Evolutionary conservation across 2,329 filamentous ascomycete species (phyloP), one percentile per base, ranked within the genome.

Genomic region (Aspergillus pseudoglaucus): DNA sequence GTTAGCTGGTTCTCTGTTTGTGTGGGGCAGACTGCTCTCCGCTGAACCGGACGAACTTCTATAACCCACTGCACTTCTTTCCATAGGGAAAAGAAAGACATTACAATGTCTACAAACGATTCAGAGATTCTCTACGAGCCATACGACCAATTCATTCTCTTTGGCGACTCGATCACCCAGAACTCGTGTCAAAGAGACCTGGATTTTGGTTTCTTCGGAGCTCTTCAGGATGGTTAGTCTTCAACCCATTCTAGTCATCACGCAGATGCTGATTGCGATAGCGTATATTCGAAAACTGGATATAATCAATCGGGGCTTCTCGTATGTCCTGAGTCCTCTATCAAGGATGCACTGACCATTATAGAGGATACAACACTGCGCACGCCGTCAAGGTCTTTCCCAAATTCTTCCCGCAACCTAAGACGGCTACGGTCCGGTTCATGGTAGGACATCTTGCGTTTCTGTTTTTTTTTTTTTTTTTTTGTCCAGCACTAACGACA

Each of bases 81-180:
- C 25, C 7, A 27, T 27, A 27, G 4, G 22, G 22, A 4, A 4
- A 38, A 38, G 4, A 18, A 7, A 22, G 22, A 4, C 17, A 4
- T 22, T 8, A 30, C 9, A 12, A 44, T 44, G 30, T 44, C 42
- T 12, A 35, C 27, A 23, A 32, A 42, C 23, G 22, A 27, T 10
- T 12, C 14, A 22, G 44, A 51, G 38, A 38, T 30, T 18, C 46
- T 51, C 12, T 61, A 53, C 53, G 52, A 59, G 49, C 72, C 79
- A 1, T 86, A 86, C 59, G 82, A 85, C 43, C 87, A 90, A 61
- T 75, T 90, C 58, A 75, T 97, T 53, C 81, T 97, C 20, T 87
- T 97, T 53, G 91, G 91, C 47, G 93, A 97, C 71, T 95, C 88
- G 27, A 84, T 97, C 52, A 84, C 91, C 43, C 83, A 97, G 62